phyloP scores from a whole-genome alignment of 2,329 filamentous ascomycete genomes.

The Penicillium hordei region DNA sequence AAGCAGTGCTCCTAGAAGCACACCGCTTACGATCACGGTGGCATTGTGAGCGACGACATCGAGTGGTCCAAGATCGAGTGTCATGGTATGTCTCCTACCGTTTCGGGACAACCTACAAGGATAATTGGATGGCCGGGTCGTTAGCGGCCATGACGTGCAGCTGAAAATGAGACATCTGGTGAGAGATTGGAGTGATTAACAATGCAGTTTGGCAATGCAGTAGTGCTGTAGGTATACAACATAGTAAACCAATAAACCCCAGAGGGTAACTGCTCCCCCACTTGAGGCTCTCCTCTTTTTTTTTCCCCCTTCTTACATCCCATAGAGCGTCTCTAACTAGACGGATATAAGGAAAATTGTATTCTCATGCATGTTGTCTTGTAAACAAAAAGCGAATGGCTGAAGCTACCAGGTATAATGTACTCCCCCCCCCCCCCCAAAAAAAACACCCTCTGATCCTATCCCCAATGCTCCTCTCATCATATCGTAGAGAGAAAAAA shows the following conservation, averaged over 20 bases:
- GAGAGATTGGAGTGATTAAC: background rate
- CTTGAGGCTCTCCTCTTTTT: background rate
- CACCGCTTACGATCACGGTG: constrained; percentile 9
- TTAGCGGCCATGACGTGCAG: constrained; percentile 11
- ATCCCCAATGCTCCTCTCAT: constrained; percentile 5
- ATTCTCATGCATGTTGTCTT: constrained; percentile 6
- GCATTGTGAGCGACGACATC: background rate
- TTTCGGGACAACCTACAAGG: background rate
- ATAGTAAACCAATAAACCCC: background rate
- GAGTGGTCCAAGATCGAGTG: background rate
- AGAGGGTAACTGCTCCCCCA: background rate
- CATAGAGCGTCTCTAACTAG: background rate
- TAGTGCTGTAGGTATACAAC: background rate
- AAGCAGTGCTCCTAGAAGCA: constrained; percentile 1
- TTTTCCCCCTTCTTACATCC: background rate
- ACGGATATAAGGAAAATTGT: background rate
- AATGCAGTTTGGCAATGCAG: background rate
- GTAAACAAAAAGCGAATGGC: constrained; percentile 5
- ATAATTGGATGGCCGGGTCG: background rate
- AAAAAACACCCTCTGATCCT: constrained; percentile 1
- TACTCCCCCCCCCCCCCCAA: background rate
- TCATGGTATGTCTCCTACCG: background rate
- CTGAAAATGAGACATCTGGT: background rate
- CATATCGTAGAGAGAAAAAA: background rate
- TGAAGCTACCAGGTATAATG: constrained; percentile 1